phyloP scores from a whole-genome alignment of 129 eudicot species.

The Flaveria ramosissima region DNA sequence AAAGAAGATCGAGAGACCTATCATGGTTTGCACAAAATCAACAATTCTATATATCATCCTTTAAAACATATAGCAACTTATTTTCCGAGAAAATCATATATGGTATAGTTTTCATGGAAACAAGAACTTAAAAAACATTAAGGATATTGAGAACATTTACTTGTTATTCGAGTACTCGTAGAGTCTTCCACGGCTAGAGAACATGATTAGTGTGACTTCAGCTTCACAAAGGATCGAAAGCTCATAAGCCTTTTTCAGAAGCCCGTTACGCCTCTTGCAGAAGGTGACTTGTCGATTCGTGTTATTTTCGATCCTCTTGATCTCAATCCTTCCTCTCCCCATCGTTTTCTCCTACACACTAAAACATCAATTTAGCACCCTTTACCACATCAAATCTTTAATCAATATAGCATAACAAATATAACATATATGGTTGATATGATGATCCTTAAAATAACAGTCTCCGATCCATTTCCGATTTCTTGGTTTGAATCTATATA shows the following conservation, averaged over 20 bases:
- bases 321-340: slow-evolving; percentile 81
- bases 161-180: slow-evolving; percentile 64
- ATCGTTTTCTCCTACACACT: slow-evolving; percentile 23
- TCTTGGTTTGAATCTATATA: too few species aligned
- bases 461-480: too few species aligned
- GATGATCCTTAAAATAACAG: not conserved
- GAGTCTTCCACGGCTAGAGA: slow-evolving; percentile 75
- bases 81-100: too few species aligned
- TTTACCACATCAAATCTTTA: not conserved
- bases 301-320: slow-evolving; percentile 72
- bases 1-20: too few species aligned
- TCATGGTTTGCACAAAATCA: too few species aligned
- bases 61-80: too few species aligned
- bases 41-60: too few species aligned
- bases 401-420: not conserved
- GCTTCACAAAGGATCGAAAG: slow-evolving; percentile 81
- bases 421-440: not conserved
- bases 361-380: too few species aligned
- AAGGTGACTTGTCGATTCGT: slow-evolving; percentile 74
- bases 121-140: not conserved
- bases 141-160: slow-evolving; percentile 25
- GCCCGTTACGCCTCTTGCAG: slow-evolving; percentile 81
- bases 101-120: too few species aligned
- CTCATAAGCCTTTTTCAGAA: slow-evolving; percentile 81
- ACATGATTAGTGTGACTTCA: slow-evolving; percentile 73